phyloP scores from a whole-genome alignment of 345 rosid species.

The Cochlearia excelsa region DNA sequence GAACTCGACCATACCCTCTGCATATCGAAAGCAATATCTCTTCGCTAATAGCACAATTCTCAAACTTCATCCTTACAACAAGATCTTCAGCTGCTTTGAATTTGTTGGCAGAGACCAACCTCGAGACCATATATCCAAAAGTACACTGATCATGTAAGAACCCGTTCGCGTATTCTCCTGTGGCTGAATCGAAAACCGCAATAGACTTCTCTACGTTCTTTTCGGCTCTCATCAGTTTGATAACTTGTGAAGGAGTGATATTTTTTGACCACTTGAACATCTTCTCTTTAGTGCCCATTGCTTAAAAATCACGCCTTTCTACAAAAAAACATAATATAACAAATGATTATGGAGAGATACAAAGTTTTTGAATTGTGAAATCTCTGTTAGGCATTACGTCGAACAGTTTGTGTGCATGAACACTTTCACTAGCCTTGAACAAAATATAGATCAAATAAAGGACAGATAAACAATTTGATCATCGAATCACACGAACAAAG shows the following conservation, averaged over 20 bases:
- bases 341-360: constrained; percentile 2
- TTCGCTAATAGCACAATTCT: constrained; percentile 54
- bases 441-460: background rate
- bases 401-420: constrained; percentile 34
- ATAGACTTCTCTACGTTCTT: constrained; percentile 56
- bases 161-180: constrained; percentile 69
- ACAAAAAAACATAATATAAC: too few relatives aligned
- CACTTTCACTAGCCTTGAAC: background rate
- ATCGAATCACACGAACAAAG: background rate
- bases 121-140: constrained; percentile 59
- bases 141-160: constrained; percentile 55
- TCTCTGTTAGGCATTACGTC: constrained; percentile 36
- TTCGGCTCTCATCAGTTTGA: constrained; percentile 57
- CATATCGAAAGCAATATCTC: constrained; percentile 62
- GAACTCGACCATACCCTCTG: constrained; percentile 78
- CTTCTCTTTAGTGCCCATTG: constrained; percentile 39
- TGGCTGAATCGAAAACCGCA: constrained; percentile 63
- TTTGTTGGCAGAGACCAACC: constrained; percentile 61
- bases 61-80: constrained; percentile 63
- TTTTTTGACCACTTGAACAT: constrained; percentile 59
- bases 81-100: constrained; percentile 70
- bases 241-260: constrained; percentile 57
- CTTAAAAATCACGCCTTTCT: constrained; percentile 12
- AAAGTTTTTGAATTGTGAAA: background rate
- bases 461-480: background rate